Evolutionary conservation across 495 filamentous ascomycete species (phyloP), one percentile per base, ranked within the genome.

Genomic region (Usnea hakonensis): DNA sequence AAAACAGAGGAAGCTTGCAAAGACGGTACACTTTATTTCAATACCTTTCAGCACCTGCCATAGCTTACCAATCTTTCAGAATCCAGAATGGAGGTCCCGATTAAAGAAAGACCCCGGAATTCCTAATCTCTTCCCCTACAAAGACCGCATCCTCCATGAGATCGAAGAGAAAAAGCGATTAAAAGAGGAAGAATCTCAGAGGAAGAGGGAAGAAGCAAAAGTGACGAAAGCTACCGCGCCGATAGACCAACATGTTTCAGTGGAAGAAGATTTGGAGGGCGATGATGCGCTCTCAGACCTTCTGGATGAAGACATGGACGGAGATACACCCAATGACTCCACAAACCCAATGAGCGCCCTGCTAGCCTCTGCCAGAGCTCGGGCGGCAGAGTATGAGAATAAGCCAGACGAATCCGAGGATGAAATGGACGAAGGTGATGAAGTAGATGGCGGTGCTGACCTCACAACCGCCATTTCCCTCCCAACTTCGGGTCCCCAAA

Each of bases 81-180:
- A 97, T 74, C 95, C 95, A 23, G 83, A 96, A 87, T 96, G 93
- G 87, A 83, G 86, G 63, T 93, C 89, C 65, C 87, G 89, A 72
- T 72, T 95, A 62, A 97, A 95, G 84, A 97, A 97, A 76, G 93
- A 96, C 72, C 91, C 91, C 41, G 93, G 93, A 61, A 97, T 98
- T 57, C 94, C 94, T 55, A 98, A 96, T 71, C 81, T 96, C 32
- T 98, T 96, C 77, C 94, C 94, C 16, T 96, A 92, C 82, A 98
- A 98, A 77, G 95, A 97, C 70, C 90, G 88, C 77, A 82, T 98
- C 23, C 81, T 98, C 48, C 83, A 90, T 33, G 90, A 98, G 73
- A 95, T 98, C 67, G 95, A 98, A 76, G 90, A 96, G 72, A 85
- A 82, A 62, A 87, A 85, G 74, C 79, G 86, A 37, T 69, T 82